Conservation (phyloP, 164 flowering plant species). For the Berberis vulgaris region DNA sequence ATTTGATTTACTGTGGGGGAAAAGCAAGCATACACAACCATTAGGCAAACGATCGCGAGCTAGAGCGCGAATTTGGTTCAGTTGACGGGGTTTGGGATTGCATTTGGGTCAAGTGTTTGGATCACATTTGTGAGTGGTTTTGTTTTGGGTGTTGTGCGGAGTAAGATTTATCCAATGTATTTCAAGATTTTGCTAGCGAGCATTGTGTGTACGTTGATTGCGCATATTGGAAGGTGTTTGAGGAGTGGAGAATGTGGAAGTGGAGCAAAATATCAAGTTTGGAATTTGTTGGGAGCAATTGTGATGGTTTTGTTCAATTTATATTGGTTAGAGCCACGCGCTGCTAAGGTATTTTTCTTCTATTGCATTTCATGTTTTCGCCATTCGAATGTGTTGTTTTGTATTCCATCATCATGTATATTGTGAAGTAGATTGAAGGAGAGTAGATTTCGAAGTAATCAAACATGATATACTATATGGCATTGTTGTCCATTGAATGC, state of each 20-base stretch:
- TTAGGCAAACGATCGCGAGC: background rate
- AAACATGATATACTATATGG: too few species aligned
- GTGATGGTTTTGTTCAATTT: background rate
- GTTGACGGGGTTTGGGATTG: conserved; percentile 35
- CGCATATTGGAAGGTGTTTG: conserved; percentile 21
- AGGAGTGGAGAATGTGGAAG: background rate
- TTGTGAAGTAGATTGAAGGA: background rate
- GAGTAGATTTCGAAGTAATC: too few species aligned
- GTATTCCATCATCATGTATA: background rate
- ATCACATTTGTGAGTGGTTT: conserved; percentile 62
- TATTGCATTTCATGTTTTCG: background rate
- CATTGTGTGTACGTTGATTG: conserved; percentile 34
- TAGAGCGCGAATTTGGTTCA: background rate
- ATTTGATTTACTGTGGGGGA: background rate
- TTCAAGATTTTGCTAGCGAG: conserved; percentile 15
- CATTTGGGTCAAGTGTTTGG: conserved; percentile 67
- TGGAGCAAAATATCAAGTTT: conserved; percentile 30
- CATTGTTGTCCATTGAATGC: too few species aligned
- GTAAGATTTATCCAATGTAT: too few species aligned
- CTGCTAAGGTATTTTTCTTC: conserved; percentile 45
- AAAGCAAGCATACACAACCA: background rate
- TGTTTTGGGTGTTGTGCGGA: conserved; percentile 35
- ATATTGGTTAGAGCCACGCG: conserved; percentile 62
- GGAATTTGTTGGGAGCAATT: conserved; percentile 9
- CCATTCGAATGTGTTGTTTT: background rate